Base-by-base conservation (phyloP, 768 basidiomycete genomes). In the Panellus pusillus region DNA sequence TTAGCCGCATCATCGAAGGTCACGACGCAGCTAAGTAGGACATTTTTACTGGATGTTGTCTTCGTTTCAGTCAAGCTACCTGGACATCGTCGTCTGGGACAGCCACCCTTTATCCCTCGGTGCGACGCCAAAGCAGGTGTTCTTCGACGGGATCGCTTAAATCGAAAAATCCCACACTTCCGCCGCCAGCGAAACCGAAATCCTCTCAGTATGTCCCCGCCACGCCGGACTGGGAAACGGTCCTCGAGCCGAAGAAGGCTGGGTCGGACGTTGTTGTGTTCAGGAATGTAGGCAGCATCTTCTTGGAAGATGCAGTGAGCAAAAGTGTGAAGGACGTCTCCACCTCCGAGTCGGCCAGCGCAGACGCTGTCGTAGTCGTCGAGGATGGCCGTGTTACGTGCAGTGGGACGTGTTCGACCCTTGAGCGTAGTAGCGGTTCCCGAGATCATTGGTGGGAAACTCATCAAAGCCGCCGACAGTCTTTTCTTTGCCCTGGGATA, bases 11-110 rank as follows among this genome's bases (percentile, higher is more conserved):
- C 13, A 50, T 35, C 17, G 20, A 56, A 76, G 87, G 88, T 8
- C 89, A 82, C 62, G 91, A 92, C 65, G 90, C 91, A 45, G 80
- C n/a, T n/a, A n/a, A n/a, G n/a, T n/a, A n/a, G n/a, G n/a, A n/a
- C n/a, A n/a, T n/a, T n/a, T n/a, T n/a, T n/a, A n/a, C n/a, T n/a
- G n/a, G n/a, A n/a, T n/a, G n/a, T n/a, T n/a, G n/a, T n/a, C n/a
- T n/a, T n/a, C n/a, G n/a, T n/a, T n/a, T n/a, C n/a, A n/a, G n/a
- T n/a, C n/a, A n/a, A n/a, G n/a, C n/a, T n/a, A n/a, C n/a, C n/a
- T n/a, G n/a, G n/a, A 82, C 57, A 53, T 81, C 15, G 75, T 78
- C 17, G 63, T 83, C 9, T 89, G 87, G 87, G 86, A 89, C 55
- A 82, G 80, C 13, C 90, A 93, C 66, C 93, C 91, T 0, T 75